phyloP scores from a whole-genome alignment of 805 yeast genomes.

The Scheffersomyces ergatensis region DNA sequence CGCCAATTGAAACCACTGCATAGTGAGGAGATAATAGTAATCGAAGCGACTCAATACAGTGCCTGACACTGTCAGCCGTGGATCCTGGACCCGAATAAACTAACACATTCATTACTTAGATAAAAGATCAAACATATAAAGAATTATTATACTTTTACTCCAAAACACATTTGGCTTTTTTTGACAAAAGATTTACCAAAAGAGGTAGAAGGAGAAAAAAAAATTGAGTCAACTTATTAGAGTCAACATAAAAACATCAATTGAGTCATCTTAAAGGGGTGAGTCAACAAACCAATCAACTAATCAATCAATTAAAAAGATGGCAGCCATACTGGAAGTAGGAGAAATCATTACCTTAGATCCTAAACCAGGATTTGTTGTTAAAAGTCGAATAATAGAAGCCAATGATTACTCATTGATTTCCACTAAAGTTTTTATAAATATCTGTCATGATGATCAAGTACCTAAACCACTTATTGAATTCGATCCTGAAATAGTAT shows the following conservation, averaged over 20 bases:
- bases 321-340: conserved; percentile 2
- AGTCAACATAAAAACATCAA: no score
- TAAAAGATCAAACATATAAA: no score
- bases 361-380: conserved; percentile 72
- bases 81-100: conserved; percentile 66
- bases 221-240: no score
- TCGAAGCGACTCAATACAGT: conserved; percentile 74
- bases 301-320: no score
- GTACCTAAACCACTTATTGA: conserved; percentile 61
- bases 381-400: conserved; percentile 56
- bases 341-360: conserved; percentile 19
- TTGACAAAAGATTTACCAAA: no score
- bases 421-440: conserved; percentile 69
- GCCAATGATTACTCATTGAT: conserved; percentile 21
- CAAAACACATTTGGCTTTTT: no score
- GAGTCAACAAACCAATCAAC: no score
- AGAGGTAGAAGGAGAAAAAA: no score
- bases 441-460: conserved; percentile 63
- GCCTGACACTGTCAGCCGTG: conserved; percentile 81
- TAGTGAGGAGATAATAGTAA: conserved; percentile 79
- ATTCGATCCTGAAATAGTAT: conserved; percentile 57
- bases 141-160: no score
- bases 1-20: conserved; percentile 74
- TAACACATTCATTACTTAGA: conserved; percentile 28
- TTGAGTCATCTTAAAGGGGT: no score